Percentiles rank a stretch among this genome's conserved stretches.
These are phyloP conservation scores for Tephrocybe sp. DNA, from an alignment of 768 basidiomycete species.

Conservation along the genomic window DNA sequence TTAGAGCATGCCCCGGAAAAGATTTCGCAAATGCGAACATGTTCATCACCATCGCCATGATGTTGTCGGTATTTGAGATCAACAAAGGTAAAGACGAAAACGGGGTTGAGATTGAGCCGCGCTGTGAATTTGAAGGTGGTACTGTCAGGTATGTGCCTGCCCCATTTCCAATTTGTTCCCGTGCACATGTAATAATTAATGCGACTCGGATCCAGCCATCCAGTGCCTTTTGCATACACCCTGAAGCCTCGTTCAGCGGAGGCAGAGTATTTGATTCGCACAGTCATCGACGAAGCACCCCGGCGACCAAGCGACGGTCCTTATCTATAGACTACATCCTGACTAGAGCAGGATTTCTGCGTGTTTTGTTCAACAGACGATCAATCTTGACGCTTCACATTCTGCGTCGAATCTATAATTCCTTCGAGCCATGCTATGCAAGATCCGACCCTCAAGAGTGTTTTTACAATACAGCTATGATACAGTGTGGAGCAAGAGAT, in stretches of 20 bases:
- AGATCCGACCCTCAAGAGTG: no score
- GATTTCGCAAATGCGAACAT: slow-evolving; percentile 27
- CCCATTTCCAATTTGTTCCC: no score
- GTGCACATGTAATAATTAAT: not conserved
- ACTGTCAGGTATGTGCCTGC: slow-evolving; percentile 16
- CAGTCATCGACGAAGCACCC: slow-evolving; percentile 14
- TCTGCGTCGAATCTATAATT: not conserved
- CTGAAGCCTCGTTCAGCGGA: slow-evolving; percentile 20
- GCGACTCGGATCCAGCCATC: slow-evolving; percentile 16
- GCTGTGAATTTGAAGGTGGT: slow-evolving; percentile 25
- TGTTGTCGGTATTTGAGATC: slow-evolving; percentile 26
- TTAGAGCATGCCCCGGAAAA: slow-evolving; percentile 26
- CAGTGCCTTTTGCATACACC: slow-evolving; percentile 22
- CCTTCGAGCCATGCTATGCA: no score
- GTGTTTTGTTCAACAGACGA: no score
- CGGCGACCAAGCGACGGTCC: slow-evolving; percentile 19
- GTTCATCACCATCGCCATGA: slow-evolving; percentile 25
- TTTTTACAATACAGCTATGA: not conserved
- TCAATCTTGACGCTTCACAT: no score
- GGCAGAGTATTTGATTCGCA: slow-evolving; percentile 19
- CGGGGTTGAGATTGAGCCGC: slow-evolving; percentile 28
- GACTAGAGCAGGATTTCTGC: no score
- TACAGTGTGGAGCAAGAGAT: not conserved
- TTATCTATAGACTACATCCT: slow-evolving; percentile 4
- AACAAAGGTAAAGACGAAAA: slow-evolving; percentile 19